phyloP scores from a whole-genome alignment of 1,139 yeast genomes.

The Hemisphaericaspora lyxosophila region DNA sequence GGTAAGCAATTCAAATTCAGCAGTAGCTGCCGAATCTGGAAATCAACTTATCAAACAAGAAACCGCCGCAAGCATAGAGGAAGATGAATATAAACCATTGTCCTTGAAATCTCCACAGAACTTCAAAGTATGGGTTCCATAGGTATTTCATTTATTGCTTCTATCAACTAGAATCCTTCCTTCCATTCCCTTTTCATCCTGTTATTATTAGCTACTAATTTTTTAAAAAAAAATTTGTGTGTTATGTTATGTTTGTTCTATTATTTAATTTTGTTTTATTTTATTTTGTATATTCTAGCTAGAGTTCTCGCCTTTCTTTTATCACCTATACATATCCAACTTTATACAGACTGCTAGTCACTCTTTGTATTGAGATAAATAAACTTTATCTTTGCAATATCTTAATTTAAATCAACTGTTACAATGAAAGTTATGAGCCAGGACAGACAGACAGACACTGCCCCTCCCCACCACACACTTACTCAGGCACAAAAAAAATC shows the following conservation, averaged over 20 bases:
- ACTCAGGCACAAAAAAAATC: too few relatives aligned
- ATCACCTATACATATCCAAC: too few relatives aligned
- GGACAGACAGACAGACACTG: too few relatives aligned
- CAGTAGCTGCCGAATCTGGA: neutral
- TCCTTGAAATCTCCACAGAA: conserved; percentile 81
- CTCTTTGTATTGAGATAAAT: too few relatives aligned
- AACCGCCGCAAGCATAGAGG: conserved; percentile 16
- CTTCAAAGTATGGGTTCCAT: conserved; percentile 83
- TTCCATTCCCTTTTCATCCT: neutral
- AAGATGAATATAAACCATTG: conserved; percentile 59
- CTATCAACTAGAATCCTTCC: too few relatives aligned
- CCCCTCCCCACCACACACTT: too few relatives aligned
- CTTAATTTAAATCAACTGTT: too few relatives aligned
- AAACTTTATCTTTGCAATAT: too few relatives aligned
- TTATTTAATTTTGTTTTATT: too few relatives aligned
- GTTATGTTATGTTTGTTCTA: too few relatives aligned
- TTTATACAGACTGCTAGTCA: too few relatives aligned
- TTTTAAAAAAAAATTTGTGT: neutral
- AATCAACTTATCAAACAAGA: conserved; percentile 5
- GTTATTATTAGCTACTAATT: neutral
- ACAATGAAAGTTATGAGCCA: too few relatives aligned
- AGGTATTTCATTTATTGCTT: conserved; percentile 7
- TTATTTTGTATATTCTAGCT: neutral
- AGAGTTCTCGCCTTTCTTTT: neutral
- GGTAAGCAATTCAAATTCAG: conserved; percentile 15